These are phyloP conservation scores for Diplosphaera chodatii DNA, from an alignment of 139 green algal genomes.

Conservation along the genomic window DNA sequence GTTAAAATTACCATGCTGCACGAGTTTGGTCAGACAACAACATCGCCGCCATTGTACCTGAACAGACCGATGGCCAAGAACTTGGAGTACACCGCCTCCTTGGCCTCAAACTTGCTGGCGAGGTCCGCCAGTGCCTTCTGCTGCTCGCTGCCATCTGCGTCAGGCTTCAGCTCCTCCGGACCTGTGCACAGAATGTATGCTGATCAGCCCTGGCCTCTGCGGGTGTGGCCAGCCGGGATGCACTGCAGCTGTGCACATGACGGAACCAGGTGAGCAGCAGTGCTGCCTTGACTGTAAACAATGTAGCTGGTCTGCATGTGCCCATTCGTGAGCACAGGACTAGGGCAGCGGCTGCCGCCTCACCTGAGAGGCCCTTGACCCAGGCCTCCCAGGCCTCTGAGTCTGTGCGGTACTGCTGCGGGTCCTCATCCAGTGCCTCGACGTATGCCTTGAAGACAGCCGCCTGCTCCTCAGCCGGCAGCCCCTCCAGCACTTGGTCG, in stretches of 20 bases:
- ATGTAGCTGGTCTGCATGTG: too few relatives aligned
- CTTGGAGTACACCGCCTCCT: conserved; percentile 79
- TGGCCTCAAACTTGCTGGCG: conserved; percentile 27
- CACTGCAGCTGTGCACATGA: too few relatives aligned
- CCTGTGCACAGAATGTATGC: too few relatives aligned
- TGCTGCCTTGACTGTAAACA: too few relatives aligned
- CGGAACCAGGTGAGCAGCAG: too few relatives aligned
- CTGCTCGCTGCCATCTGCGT: conserved; percentile 45
- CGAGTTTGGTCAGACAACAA: too few relatives aligned
- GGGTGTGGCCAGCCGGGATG: too few relatives aligned
- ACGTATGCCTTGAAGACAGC: conserved; percentile 77
- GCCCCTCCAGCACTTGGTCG: conserved; percentile 77
- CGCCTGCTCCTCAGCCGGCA: conserved; percentile 35
- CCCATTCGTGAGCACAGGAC: too few relatives aligned
- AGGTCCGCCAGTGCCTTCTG: conserved; percentile 63
- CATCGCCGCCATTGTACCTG: conserved; percentile 14
- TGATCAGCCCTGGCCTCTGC: too few relatives aligned
- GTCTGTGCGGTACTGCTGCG: conserved; percentile 57
- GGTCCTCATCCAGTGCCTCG: conserved; percentile 66
- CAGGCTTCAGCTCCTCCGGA: conserved; percentile 36
- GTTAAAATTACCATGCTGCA: too few relatives aligned
- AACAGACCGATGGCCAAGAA: conserved; percentile 94
- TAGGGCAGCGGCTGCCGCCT: too few relatives aligned
- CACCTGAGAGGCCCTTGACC: conserved; percentile 27
- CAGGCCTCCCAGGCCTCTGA: conserved; percentile 50